Base-by-base conservation (phyloP, 2,329 filamentous ascomycete genomes). In the Pseudogymnoascus sp. region DNA sequence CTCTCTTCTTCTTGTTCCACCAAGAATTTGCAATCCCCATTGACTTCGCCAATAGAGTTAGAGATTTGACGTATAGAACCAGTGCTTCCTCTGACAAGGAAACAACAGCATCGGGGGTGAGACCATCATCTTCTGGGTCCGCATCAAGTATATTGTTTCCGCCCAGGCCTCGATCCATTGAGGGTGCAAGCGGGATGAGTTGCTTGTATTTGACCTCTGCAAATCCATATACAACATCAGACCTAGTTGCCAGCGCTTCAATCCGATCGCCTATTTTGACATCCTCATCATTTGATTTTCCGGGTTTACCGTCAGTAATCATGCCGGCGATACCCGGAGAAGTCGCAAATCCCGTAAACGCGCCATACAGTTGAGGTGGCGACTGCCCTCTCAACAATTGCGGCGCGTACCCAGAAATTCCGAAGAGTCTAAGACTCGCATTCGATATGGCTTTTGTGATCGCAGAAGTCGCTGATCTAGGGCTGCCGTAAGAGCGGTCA, bases 151-250 rank as follows among this genome's bases (percentile, higher is more conserved):
- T 72, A 3, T 78, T 77, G n/a, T 82, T 75, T 13, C 87, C 86
- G 6, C 88, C 87, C 3, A 91, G 81, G 5, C 85, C 86, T 68
- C 89, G 86, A 59, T 90, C 86, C 68, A 83, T 84, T 0, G 90
- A 93, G 1, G 93, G 95, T 1, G 91, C 86, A 50, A 95, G 79
- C 2, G 95, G 95, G 60, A 97, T 85, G n/a, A 99, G 82, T 75
- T 99, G 95, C 75, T 96, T 95, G 76, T 96, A 97, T 76, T 99
- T 99, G 72, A 99, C 93, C 76, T 99, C 93, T 5, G 95, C 95
- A 75, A 99, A 97, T 2, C 93, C 93, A 74, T 93, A 99, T 2
- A 99, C 93, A 53, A 97, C 95, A 74, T 99, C 93, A 72, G 93
- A 97, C 40, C 93, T 84, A 33, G 92, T 95, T 1, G 95, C 95